Conservation (phyloP, 2,329 filamentous ascomycete genomes). For the Beauveria scarabaeidicola region DNA sequence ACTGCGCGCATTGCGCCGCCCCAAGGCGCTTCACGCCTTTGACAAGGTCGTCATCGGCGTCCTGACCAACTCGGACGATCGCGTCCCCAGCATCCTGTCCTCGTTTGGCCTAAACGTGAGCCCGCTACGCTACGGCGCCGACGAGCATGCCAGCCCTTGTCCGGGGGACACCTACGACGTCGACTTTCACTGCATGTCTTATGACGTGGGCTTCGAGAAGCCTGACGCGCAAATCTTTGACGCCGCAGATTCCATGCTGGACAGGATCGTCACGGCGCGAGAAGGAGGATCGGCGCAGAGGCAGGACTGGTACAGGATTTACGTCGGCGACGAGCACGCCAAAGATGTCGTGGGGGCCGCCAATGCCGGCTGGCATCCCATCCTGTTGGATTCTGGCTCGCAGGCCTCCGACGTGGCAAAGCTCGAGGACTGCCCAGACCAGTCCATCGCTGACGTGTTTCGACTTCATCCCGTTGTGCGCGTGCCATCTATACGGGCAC, state of each 20-base stretch:
- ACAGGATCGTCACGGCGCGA: slow-evolving; percentile 19
- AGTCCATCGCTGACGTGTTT: slow-evolving; percentile 12
- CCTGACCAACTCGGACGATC: slow-evolving; percentile 55
- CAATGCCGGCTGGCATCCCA: slow-evolving; percentile 18
- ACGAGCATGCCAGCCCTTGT: neutral
- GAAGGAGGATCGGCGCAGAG: slow-evolving; percentile 7
- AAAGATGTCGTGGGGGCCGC: slow-evolving; percentile 42
- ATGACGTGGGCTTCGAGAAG: slow-evolving; percentile 54
- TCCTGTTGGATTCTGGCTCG: slow-evolving; percentile 15
- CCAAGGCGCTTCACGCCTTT: slow-evolving; percentile 18
- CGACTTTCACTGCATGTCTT: slow-evolving; percentile 53
- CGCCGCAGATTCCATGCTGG: slow-evolving; percentile 39
- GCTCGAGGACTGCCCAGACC: slow-evolving; percentile 11
- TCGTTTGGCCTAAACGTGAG: slow-evolving; percentile 44
- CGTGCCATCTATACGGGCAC: slow-evolving; percentile 14
- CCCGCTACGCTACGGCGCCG: slow-evolving; percentile 23
- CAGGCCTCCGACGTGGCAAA: neutral
- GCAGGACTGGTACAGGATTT: slow-evolving; percentile 32
- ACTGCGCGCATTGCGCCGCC: slow-evolving; percentile 31
- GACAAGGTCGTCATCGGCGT: slow-evolving; percentile 42
- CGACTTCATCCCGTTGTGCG: slow-evolving; percentile 10
- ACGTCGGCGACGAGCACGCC: slow-evolving; percentile 45
- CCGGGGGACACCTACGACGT: slow-evolving; percentile 25
- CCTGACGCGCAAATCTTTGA: slow-evolving; percentile 48
- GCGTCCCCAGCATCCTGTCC: slow-evolving; percentile 44